phyloP scores from a whole-genome alignment of 2,329 filamentous ascomycete species.

The Epichloe elymi region DNA sequence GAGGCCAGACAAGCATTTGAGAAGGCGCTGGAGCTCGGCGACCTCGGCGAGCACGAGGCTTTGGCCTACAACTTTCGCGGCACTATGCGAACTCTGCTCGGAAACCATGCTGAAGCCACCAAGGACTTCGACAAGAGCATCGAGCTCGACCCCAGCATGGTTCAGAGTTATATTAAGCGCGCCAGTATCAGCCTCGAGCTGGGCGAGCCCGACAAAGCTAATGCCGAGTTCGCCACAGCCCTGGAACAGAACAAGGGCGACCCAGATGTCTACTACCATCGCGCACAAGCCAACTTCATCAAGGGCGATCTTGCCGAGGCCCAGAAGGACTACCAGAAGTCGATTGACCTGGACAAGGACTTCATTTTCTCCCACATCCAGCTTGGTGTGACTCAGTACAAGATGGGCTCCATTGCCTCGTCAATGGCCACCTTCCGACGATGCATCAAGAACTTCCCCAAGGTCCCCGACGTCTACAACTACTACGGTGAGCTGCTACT shows the following conservation, averaged over 20 bases:
- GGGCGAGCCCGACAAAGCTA: conserved; percentile 74
- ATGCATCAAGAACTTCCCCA: conserved; percentile 96
- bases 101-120: conserved; percentile 73
- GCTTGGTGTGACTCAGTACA: conserved; percentile 97
- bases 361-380: conserved; percentile 99
- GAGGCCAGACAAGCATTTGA: conserved; percentile 79
- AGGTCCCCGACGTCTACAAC: conserved; percentile 96
- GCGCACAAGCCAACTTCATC: conserved; percentile 96
- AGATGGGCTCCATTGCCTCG: conserved; percentile 95
- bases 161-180: conserved; percentile 97
- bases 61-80: conserved; percentile 94
- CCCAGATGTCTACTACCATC: conserved; percentile 98
- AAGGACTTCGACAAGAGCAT: conserved; percentile 85
- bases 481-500: conserved; percentile 96
- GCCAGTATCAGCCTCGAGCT: conserved; percentile 96
- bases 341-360: conserved; percentile 85
- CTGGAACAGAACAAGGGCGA: conserved; percentile 75
- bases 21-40: conserved; percentile 70
- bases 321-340: conserved; percentile 98
- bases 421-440: conserved; percentile 97
- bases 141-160: conserved; percentile 74
- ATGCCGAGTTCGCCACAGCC: conserved; percentile 76
- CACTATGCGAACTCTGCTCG: conserved; percentile 86
- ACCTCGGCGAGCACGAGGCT: conserved; percentile 71
- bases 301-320: conserved; percentile 85